Evolutionary conservation across 164 flowering plant species (phyloP).

Genomic region (Aristolochia contorta): DNA sequence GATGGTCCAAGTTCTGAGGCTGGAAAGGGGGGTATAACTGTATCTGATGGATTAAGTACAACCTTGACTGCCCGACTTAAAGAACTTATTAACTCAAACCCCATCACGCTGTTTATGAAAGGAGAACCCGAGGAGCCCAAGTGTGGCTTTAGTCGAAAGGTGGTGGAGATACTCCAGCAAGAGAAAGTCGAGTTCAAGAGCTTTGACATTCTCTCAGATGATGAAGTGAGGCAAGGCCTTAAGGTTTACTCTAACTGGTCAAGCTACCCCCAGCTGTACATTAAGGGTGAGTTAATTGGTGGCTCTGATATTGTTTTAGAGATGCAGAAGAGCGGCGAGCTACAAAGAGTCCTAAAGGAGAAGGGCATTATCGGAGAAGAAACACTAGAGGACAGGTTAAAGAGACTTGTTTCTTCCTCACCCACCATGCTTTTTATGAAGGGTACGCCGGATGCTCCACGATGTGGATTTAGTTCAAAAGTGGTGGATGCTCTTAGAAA

Average conservation of each 20-base stretch:
- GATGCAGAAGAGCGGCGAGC: slow-evolving; percentile 95
- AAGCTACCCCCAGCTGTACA: slow-evolving; percentile 85
- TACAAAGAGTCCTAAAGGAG: slow-evolving; percentile 52
- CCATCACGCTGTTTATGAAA: slow-evolving; percentile 88
- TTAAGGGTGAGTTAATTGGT: slow-evolving; percentile 82
- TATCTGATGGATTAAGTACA: slow-evolving; percentile 50
- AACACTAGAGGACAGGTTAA: slow-evolving; percentile 57
- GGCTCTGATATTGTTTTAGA: slow-evolving; percentile 89
- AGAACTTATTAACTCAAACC: slow-evolving; percentile 44
- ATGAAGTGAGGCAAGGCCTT: slow-evolving; percentile 88
- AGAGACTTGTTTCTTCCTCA: slow-evolving; percentile 43
- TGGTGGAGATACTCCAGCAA: slow-evolving; percentile 68
- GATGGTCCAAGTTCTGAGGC: slow-evolving; percentile 8
- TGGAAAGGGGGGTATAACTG: slow-evolving; percentile 43
- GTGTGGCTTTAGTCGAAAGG: slow-evolving; percentile 89
- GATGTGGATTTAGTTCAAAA: slow-evolving; percentile 90
- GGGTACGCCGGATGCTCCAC: slow-evolving; percentile 83
- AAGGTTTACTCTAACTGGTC: slow-evolving; percentile 95
- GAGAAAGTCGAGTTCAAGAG: slow-evolving; percentile 65
- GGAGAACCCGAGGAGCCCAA: slow-evolving; percentile 81
- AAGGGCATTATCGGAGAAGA: slow-evolving; percentile 41
- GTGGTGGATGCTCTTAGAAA: slow-evolving; percentile 68
- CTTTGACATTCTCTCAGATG: slow-evolving; percentile 78
- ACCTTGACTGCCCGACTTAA: slow-evolving; percentile 38
- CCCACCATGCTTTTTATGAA: slow-evolving; percentile 90